Conservation (phyloP, 2,329 filamentous ascomycete species). For the Cercospora janseana region DNA sequence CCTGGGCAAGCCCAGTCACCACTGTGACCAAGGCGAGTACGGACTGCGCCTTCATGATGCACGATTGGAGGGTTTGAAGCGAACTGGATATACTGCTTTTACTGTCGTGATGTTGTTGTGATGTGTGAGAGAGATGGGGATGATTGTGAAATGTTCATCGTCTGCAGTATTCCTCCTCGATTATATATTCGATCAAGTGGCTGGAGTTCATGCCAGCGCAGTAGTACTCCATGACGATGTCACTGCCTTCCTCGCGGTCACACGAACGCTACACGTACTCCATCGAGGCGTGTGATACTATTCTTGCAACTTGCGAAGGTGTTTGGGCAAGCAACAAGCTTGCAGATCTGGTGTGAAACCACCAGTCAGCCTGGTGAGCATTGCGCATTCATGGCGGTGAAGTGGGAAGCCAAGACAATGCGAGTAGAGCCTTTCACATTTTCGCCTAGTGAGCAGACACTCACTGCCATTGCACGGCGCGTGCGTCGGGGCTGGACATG, state of each 20-base stretch:
- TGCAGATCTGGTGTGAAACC: not conserved
- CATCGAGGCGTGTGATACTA: constrained; percentile 1
- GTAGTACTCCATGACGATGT: not conserved
- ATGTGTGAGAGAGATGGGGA: not conserved
- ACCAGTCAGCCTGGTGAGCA: not conserved
- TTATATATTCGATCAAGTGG: not conserved
- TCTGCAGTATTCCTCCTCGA: not conserved
- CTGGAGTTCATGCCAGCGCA: not conserved
- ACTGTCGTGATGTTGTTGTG: not conserved
- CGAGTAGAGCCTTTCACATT: not conserved
- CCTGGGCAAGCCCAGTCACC: not conserved
- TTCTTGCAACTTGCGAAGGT: constrained; percentile 1
- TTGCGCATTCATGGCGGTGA: not conserved
- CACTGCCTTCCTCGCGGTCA: not conserved
- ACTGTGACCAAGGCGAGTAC: not conserved
- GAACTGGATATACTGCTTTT: not conserved
- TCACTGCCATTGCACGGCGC: not conserved
- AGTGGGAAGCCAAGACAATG: not conserved
- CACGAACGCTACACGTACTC: not conserved
- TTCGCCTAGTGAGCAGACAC: not conserved
- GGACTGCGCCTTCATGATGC: constrained; percentile 4
- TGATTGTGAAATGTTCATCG: not conserved
- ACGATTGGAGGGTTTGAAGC: not conserved
- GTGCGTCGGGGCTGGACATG: not conserved
- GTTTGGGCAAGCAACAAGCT: constrained; percentile 2